Percentiles rank a stretch among this genome's conserved stretches.
Evolutionary conservation across 768 basidiomycete genomes (phyloP).

Genomic region (Hortiboletus flavorubellus): DNA sequence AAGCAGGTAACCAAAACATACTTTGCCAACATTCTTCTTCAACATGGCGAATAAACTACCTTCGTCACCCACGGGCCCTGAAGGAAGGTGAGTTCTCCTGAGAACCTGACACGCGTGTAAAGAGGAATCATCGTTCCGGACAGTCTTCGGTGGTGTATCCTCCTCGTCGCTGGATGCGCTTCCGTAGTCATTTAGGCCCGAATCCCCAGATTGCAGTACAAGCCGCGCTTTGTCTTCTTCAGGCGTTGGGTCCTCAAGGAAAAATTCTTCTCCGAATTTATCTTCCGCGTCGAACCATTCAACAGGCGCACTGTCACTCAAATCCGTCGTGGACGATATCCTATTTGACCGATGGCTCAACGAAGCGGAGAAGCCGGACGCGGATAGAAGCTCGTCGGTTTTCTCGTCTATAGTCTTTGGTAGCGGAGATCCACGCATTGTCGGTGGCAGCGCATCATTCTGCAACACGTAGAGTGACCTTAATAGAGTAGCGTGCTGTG

Average conservation of each 20-base stretch:
- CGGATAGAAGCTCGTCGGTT: constrained; percentile 27
- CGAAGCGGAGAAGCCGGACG: constrained; percentile 25
- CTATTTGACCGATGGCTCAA: constrained; percentile 38
- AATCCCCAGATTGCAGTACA: constrained; percentile 40
- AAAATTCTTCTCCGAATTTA: constrained; percentile 49
- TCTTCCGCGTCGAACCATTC: constrained; percentile 82
- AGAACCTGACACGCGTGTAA: constrained; percentile 30
- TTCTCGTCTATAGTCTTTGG: constrained; percentile 51
- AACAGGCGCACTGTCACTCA: constrained; percentile 44
- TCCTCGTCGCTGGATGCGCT: constrained; percentile 49
- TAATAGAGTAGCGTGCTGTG: constrained; percentile 53
- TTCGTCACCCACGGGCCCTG: constrained; percentile 63
- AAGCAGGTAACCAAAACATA: constrained; percentile 25
- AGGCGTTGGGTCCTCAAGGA: constrained; percentile 46
- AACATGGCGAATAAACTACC: constrained; percentile 79
- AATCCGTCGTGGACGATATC: constrained; percentile 46
- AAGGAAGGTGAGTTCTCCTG: constrained; percentile 58
- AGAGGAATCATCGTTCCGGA: constrained; percentile 1
- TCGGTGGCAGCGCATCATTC: constrained; percentile 26
- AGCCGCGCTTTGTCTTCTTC: constrained; percentile 39
- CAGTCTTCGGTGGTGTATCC: constrained; percentile 11
- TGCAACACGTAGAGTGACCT: constrained; percentile 39
- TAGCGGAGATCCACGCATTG: constrained; percentile 32
- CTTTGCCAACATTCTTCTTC: constrained; percentile 89
- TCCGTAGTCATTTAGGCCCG: constrained; percentile 38